phyloP scores from a whole-genome alignment of 1,139 yeast species.

The Protomyces inouyei region DNA sequence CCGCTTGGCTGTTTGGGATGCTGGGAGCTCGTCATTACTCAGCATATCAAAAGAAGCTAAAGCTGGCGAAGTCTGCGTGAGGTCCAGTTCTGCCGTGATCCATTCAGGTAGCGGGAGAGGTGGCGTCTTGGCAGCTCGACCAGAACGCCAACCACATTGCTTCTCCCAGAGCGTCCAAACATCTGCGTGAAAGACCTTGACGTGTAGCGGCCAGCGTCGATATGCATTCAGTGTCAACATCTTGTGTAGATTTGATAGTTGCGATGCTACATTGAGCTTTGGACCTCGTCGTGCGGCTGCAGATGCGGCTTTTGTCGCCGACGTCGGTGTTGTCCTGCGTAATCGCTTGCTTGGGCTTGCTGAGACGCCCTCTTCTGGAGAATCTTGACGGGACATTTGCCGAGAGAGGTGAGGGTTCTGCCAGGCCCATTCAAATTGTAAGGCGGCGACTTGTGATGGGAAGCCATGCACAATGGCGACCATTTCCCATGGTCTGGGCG shows the following conservation, averaged over 20 bases:
- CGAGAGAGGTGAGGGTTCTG: slow-evolving; percentile 27
- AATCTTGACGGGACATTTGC: slow-evolving; percentile 18
- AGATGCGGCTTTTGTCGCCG: background rate
- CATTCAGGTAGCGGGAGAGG: slow-evolving; percentile 8
- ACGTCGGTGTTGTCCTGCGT: background rate
- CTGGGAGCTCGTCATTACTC: background rate
- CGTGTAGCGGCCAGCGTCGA: slow-evolving; percentile 23
- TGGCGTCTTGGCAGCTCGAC: background rate
- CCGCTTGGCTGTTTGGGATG: background rate
- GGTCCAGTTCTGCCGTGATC: slow-evolving; percentile 20
- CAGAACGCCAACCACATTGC: background rate
- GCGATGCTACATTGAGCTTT: slow-evolving; percentile 12
- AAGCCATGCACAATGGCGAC: slow-evolving; percentile 60
- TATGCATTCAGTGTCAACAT: slow-evolving; percentile 25
- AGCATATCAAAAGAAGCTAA: background rate
- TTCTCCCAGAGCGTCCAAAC: slow-evolving; percentile 20
- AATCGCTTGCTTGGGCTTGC: background rate
- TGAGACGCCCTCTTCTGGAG: background rate
- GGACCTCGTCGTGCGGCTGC: slow-evolving; percentile 14
- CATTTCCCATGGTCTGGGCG: slow-evolving; percentile 67
- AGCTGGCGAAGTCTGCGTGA: background rate
- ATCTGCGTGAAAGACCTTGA: slow-evolving; percentile 19
- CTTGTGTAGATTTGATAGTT: slow-evolving; percentile 5
- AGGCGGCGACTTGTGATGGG: slow-evolving; percentile 63
- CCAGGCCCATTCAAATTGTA: slow-evolving; percentile 49